These are phyloP conservation scores for Penicillium odoratum DNA, from an alignment of 495 filamentous ascomycete species.

Conservation along the genomic window DNA sequence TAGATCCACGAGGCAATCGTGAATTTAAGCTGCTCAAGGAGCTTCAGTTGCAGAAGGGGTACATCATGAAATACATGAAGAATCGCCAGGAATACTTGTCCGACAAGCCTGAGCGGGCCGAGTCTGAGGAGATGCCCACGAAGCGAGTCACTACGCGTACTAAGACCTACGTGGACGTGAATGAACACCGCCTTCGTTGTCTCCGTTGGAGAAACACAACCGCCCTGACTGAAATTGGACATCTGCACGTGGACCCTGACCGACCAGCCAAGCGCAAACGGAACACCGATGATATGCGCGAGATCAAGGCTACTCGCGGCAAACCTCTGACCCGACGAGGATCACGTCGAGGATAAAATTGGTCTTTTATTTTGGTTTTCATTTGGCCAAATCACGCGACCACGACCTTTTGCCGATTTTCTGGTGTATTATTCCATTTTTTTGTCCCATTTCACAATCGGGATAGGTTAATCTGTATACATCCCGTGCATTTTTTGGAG, in stretches of 20 bases:
- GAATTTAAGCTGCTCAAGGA: conserved; percentile 86
- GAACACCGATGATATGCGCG: conserved; percentile 42
- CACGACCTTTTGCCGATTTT: conserved; percentile 4
- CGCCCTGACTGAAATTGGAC: conserved; percentile 72
- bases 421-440: conserved; percentile 8
- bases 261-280: conserved; percentile 64
- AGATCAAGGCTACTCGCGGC: conserved; percentile 48
- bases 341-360: conserved; percentile 28
- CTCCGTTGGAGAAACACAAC: conserved; percentile 79
- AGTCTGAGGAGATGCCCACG: conserved; percentile 55
- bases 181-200: conserved; percentile 61
- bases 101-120: conserved; percentile 50
- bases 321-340: conserved; percentile 51
- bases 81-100: conserved; percentile 70
- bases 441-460: conserved; percentile 9
- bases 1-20: conserved; percentile 79
- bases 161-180: conserved; percentile 63
- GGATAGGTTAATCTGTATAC: conserved; percentile 17
- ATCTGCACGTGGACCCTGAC: conserved; percentile 78
- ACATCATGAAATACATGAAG: conserved; percentile 78
- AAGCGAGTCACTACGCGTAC: conserved; percentile 77
- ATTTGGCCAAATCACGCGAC: conserved; percentile 13
- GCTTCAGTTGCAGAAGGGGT: conserved; percentile 70
- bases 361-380: background rate
- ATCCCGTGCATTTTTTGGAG: conserved; percentile 25